These are phyloP conservation scores for Hypomyces perniciosus DNA, from an alignment of 2,329 filamentous ascomycete species.

Conservation along the genomic window DNA sequence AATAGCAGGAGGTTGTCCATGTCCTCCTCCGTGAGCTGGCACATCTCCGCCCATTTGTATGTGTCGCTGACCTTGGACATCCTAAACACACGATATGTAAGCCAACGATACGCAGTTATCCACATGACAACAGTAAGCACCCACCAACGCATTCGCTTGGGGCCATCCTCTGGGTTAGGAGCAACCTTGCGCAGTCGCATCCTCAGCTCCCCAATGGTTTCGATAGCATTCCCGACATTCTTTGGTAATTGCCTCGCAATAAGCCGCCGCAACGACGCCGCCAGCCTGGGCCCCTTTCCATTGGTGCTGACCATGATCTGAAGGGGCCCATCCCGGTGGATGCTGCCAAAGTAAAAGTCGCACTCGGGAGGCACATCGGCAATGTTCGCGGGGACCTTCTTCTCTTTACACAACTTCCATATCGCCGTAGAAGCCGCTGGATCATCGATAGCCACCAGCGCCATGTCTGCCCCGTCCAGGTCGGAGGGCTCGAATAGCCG, in stretches of 20 bases:
- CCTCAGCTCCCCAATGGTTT: slow-evolving; percentile 74
- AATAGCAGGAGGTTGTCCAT: slow-evolving; percentile 79
- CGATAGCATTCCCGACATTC: slow-evolving; percentile 79
- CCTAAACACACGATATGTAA: slow-evolving; percentile 39
- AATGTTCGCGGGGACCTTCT: slow-evolving; percentile 83
- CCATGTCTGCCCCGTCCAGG: slow-evolving; percentile 77
- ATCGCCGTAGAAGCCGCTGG: slow-evolving; percentile 83
- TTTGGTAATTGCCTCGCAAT: slow-evolving; percentile 72
- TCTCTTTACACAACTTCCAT: slow-evolving; percentile 88
- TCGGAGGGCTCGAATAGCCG: slow-evolving; percentile 82
- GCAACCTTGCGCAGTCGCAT: slow-evolving; percentile 73
- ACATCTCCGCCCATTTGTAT: slow-evolving; percentile 80
- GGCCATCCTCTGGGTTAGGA: slow-evolving; percentile 64
- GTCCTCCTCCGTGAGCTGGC: slow-evolving; percentile 72
- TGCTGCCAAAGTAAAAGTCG: slow-evolving; percentile 97
- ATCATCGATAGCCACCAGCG: slow-evolving; percentile 89
- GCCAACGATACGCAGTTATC: neutral
- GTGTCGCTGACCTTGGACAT: slow-evolving; percentile 88
- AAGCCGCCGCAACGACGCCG: slow-evolving; percentile 75
- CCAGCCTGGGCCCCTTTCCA: slow-evolving; percentile 87
- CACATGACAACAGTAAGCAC: slow-evolving; percentile 25
- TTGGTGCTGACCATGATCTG: slow-evolving; percentile 99
- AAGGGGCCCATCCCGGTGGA: slow-evolving; percentile 88
- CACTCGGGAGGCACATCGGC: slow-evolving; percentile 95
- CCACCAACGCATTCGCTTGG: slow-evolving; percentile 86